These are phyloP conservation scores for Scolecobasidium constrictum DNA, from an alignment of 2,329 filamentous ascomycete species.

Conservation along the genomic window DNA sequence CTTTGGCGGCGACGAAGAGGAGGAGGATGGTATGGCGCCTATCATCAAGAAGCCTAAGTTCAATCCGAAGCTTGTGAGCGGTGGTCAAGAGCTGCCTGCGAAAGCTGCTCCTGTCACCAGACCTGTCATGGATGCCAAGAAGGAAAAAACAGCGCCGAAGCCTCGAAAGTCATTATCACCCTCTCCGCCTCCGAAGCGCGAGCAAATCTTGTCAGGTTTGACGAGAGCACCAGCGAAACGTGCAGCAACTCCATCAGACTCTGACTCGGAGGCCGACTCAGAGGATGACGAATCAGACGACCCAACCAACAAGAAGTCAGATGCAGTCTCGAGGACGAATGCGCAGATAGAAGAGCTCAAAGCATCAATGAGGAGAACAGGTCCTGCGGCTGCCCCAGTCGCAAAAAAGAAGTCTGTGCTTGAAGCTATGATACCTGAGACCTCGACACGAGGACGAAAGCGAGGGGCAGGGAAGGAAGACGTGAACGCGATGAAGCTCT, in stretches of 20 bases:
- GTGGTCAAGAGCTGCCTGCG: constrained; percentile 18
- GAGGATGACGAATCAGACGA: background rate
- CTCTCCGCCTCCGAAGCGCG: constrained; percentile 16
- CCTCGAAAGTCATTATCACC: constrained; percentile 16
- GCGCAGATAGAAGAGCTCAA: constrained; percentile 73
- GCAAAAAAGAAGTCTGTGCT: constrained; percentile 53
- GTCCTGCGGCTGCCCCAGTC: constrained; percentile 22
- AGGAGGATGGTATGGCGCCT: constrained; percentile 42
- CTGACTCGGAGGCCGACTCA: constrained; percentile 15
- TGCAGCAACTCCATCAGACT: constrained; percentile 17
- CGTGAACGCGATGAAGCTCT: constrained; percentile 48
- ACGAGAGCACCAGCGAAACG: constrained; percentile 10
- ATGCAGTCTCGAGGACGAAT: constrained; percentile 43
- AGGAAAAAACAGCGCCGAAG: constrained; percentile 23
- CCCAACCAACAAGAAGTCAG: background rate
- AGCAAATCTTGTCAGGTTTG: constrained; percentile 13
- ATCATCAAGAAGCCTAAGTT: constrained; percentile 68
- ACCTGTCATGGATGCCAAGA: background rate
- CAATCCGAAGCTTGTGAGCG: constrained; percentile 59
- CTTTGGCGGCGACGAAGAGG: constrained; percentile 58
- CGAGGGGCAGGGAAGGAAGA: constrained; percentile 47
- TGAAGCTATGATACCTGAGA: constrained; percentile 64
- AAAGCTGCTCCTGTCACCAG: constrained; percentile 1
- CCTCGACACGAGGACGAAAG: constrained; percentile 60
- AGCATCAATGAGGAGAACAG: constrained; percentile 64